A percentile compares a stretch with the other conserved stretches of the same genome.
Conservation (phyloP, 176 grass and related monocot genomes). For the Rhynchospora pubera region DNA sequence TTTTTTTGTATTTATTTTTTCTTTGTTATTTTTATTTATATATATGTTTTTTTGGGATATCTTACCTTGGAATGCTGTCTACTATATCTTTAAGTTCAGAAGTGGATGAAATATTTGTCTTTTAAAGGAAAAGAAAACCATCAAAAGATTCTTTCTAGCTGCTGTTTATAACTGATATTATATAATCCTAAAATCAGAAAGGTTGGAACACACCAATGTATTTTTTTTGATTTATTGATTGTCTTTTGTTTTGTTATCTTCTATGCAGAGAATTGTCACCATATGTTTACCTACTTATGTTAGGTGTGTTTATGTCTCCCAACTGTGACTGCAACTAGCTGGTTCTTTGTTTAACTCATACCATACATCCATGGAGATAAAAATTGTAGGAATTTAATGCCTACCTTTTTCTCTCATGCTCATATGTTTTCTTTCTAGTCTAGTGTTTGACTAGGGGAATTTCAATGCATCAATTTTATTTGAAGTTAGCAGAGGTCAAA, state of each 20-base stretch:
- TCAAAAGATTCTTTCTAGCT: not conserved
- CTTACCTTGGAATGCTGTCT: not conserved
- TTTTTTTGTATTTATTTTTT: not conserved
- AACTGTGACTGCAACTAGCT: not conserved
- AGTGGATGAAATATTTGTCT: not conserved
- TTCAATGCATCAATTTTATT: too few relatives aligned
- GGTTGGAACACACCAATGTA: not conserved
- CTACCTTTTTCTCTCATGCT: not conserved
- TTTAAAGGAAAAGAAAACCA: not conserved
- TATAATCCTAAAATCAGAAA: not conserved
- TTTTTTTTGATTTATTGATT: not conserved
- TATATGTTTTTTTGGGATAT: too few relatives aligned
- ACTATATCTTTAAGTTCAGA: not conserved
- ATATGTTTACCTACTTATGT: not conserved
- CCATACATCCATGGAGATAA: not conserved
- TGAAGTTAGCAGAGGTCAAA: too few relatives aligned
- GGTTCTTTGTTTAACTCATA: slow-evolving; percentile 2
- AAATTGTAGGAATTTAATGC: not conserved
- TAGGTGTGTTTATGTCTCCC: not conserved
- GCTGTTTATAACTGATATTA: not conserved
- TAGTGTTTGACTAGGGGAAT: too few relatives aligned
- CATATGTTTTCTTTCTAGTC: not conserved
- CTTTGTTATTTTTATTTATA: not conserved
- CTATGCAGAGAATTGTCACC: not conserved
- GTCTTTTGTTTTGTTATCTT: not conserved